Evolutionary conservation across 139 green algal genomes (phyloP).

Genomic region (Penium margaritaceum): DNA sequence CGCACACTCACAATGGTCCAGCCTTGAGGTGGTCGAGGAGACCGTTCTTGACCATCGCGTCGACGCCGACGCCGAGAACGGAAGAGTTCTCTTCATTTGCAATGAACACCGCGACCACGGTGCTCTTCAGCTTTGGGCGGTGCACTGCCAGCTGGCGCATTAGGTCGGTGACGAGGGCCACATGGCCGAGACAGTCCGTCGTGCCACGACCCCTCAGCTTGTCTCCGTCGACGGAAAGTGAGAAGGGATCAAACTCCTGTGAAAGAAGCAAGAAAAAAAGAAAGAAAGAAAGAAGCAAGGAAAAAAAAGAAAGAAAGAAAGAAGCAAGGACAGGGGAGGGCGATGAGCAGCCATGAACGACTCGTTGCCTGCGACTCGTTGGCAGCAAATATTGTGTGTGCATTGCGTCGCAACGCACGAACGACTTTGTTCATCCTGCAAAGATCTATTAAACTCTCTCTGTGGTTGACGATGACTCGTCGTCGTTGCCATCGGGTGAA

Average conservation of each 20-base stretch:
- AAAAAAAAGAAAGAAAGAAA: too few relatives aligned
- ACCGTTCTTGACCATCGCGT: conserved; percentile 58
- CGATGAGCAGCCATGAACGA: too few relatives aligned
- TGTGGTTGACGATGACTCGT: too few relatives aligned
- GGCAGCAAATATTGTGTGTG: too few relatives aligned
- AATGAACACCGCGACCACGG: conserved; percentile 65
- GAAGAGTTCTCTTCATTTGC: conserved; percentile 68
- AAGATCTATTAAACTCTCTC: too few relatives aligned
- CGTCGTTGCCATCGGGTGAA: too few relatives aligned
- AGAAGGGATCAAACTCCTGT: conserved; percentile 63
- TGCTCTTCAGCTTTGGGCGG: conserved; percentile 53
- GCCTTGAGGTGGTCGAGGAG: conserved; percentile 53
- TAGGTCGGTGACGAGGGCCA: conserved; percentile 65
- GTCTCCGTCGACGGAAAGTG: conserved; percentile 57
- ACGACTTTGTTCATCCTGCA: too few relatives aligned
- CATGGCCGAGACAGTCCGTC: conserved; percentile 72
- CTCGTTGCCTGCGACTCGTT: too few relatives aligned
- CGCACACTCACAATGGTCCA: conserved; percentile 46
- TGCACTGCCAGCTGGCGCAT: conserved; percentile 51
- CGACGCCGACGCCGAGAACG: conserved; percentile 60
- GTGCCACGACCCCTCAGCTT: conserved; percentile 64
- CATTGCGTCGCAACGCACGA: too few relatives aligned
- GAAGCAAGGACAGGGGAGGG: too few relatives aligned
- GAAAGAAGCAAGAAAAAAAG: too few relatives aligned
- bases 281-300: too few relatives aligned